Conservation (phyloP, 202 grass and related monocot species). For the Panicum hallii region DNA sequence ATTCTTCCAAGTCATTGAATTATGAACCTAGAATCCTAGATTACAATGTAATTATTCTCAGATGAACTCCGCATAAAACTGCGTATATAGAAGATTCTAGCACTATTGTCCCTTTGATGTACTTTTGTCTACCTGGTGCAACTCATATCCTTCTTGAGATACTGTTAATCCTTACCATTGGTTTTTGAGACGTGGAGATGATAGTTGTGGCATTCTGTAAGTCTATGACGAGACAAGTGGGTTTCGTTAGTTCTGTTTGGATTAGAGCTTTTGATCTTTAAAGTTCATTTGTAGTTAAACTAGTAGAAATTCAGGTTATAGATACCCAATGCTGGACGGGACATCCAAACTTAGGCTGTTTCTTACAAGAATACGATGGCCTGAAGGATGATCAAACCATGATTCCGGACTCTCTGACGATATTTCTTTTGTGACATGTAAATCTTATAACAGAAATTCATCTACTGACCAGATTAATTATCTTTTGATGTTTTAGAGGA, state of each 20-base stretch:
- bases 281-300: neutral
- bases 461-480: neutral
- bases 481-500: neutral
- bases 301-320: neutral
- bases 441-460: neutral
- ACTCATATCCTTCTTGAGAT: neutral
- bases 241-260: neutral
- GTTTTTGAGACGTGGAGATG: neutral
- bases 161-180: neutral
- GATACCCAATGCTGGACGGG: neutral
- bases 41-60: neutral
- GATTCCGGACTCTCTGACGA: neutral
- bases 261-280: neutral
- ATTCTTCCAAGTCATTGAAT: neutral
- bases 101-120: neutral
- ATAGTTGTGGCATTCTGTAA: neutral
- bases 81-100: neutral
- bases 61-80: neutral
- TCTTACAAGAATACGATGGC: no score
- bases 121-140: neutral
- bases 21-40: neutral
- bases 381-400: neutral
- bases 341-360: no score
- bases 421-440: neutral
- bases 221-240: neutral